phyloP scores from a whole-genome alignment of 2,329 filamentous ascomycete genomes.

The Claviceps maximensis region DNA sequence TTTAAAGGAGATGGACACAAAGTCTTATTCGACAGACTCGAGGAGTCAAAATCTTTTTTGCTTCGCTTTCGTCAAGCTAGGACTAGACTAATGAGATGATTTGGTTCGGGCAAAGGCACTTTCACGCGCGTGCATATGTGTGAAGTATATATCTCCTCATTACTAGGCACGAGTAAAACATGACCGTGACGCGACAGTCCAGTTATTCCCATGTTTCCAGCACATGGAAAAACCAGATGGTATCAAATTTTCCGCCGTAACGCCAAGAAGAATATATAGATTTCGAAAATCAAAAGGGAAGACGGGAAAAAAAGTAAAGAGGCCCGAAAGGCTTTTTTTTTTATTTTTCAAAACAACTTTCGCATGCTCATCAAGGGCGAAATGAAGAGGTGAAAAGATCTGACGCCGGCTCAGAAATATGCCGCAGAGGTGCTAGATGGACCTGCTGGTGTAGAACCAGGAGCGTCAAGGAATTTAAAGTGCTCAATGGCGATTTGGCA shows the following conservation, averaged over 20 bases:
- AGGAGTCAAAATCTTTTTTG: background rate
- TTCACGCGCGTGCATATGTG: background rate
- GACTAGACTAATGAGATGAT: background rate
- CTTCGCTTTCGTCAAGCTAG: background rate
- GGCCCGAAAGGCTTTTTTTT: background rate
- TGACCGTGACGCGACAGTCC: background rate
- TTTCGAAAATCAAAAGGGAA: background rate
- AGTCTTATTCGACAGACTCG: background rate
- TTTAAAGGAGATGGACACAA: background rate
- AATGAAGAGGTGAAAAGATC: background rate
- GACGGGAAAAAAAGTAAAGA: background rate
- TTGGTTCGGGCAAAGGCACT: background rate
- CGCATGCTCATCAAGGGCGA: background rate
- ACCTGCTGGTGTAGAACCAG: slow-evolving; percentile 12
- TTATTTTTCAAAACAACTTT: background rate
- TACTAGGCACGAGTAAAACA: too few relatives aligned
- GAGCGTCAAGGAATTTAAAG: slow-evolving; percentile 56
- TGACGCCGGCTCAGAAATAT: background rate
- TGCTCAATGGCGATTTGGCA: slow-evolving; percentile 75
- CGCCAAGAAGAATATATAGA: background rate
- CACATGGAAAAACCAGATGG: slow-evolving; percentile 1
- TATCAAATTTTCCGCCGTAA: slow-evolving; percentile 5
- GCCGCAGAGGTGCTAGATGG: slow-evolving; percentile 14
- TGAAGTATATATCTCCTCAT: background rate
- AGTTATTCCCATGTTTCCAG: background rate